Percentiles rank a stretch among this genome's conserved stretches.
phyloP scores from a whole-genome alignment of 257 asterid species.

The Solanum clarkiae region DNA sequence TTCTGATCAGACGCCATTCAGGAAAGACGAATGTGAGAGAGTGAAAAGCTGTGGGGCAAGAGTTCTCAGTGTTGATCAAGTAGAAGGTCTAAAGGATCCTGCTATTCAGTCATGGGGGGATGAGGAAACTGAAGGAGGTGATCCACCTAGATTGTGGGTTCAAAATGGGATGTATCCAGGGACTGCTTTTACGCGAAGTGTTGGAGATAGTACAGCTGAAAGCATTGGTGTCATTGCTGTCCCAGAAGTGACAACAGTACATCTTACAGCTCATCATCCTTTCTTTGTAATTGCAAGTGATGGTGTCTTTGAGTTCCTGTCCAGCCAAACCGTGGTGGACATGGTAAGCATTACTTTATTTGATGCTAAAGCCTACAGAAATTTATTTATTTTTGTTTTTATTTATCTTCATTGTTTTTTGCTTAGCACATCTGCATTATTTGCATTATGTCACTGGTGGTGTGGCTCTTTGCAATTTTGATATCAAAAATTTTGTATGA shows the following conservation, averaged over 20 bases:
- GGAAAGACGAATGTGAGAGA: conserved; percentile 88
- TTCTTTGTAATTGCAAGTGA: conserved; percentile 88
- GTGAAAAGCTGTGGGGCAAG: conserved; percentile 91
- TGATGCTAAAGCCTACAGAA: background rate
- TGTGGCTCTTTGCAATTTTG: background rate
- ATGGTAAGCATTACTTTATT: conserved; percentile 42
- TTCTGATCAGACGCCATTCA: conserved; percentile 76
- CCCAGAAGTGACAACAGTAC: conserved; percentile 65
- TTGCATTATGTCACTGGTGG: background rate
- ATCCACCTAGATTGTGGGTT: conserved; percentile 95
- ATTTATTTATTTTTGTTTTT: background rate
- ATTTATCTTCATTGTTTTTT: background rate
- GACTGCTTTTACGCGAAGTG: conserved; percentile 88
- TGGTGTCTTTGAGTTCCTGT: conserved; percentile 77
- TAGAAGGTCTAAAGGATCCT: conserved; percentile 89
- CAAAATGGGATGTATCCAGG: conserved; percentile 91
- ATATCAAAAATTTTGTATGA: background rate
- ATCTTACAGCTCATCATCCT: conserved; percentile 47
- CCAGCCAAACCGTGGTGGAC: conserved; percentile 83
- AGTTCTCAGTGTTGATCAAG: conserved; percentile 89
- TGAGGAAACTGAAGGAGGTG: conserved; percentile 86
- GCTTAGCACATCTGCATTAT: background rate
- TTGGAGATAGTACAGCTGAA: conserved; percentile 83
- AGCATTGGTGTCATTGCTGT: conserved; percentile 76
- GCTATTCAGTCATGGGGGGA: conserved; percentile 85